A percentile compares a stretch with the other conserved stretches of the same genome.
Conservation (phyloP, 2,329 filamentous ascomycete genomes). For the Botryotinia calthae region DNA sequence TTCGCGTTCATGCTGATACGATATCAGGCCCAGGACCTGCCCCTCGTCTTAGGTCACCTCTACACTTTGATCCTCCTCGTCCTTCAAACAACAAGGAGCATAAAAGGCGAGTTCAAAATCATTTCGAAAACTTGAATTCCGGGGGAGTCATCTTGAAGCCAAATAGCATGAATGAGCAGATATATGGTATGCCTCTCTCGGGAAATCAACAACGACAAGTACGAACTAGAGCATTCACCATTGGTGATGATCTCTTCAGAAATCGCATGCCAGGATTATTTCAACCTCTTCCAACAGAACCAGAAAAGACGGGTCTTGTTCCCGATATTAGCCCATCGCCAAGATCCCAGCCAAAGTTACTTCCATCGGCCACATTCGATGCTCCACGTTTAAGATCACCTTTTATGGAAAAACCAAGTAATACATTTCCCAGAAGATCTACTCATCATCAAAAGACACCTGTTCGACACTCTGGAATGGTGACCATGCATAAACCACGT, state of each 20-base stretch:
- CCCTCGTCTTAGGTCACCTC: constrained; percentile 34
- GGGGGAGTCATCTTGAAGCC: constrained; percentile 33
- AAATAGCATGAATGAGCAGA: constrained; percentile 36
- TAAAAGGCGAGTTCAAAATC: constrained; percentile 36
- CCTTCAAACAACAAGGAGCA: constrained; percentile 33
- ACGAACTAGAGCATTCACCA: constrained; percentile 37
- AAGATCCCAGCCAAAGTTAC: constrained; percentile 34
- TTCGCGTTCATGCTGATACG: constrained; percentile 24
- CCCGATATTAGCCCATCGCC: constrained; percentile 15
- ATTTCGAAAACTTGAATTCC: constrained; percentile 33
- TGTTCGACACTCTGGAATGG: constrained; percentile 49
- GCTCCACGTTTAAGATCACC: constrained; percentile 56
- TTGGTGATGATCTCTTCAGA: constrained; percentile 36
- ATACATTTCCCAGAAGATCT: constrained; percentile 60
- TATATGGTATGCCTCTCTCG: constrained; percentile 32
- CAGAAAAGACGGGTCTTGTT: constrained; percentile 5
- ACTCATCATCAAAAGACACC: constrained; percentile 40
- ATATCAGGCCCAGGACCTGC: not conserved
- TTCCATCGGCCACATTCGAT: constrained; percentile 37
- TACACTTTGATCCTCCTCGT: constrained; percentile 32
- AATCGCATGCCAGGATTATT: constrained; percentile 29
- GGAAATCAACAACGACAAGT: constrained; percentile 33
- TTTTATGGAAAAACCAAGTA: constrained; percentile 52
- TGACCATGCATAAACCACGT: constrained; percentile 53
- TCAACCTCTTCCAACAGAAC: constrained; percentile 19